Base-by-base conservation (phyloP, 805 yeast genomes). In the Millerozyma acaciae region DNA sequence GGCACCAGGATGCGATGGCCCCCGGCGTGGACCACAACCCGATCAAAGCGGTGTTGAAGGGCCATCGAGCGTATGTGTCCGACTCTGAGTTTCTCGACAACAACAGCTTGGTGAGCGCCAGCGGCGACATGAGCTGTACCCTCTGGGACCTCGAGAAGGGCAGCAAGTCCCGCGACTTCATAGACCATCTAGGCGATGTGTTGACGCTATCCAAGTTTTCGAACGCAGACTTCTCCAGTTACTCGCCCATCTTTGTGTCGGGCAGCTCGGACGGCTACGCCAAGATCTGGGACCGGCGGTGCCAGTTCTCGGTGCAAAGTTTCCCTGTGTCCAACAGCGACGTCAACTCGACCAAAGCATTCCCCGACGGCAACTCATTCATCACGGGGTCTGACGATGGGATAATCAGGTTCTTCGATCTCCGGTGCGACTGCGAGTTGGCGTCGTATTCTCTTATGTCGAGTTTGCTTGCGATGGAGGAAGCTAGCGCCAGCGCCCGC, bases 351-450 rank as follows among this genome's bases (percentile, higher is more conserved):
- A 42, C 83, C 5, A 66, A 72, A 40, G 76, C 76, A 46, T 80
- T 80, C 50, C 86, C 86, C 6, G 82, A 78, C 41, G 86, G 86
- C 2, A 64, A 79, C 38, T 70, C 86, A 1, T 76, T 88, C 45
- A 76, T 74, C 0, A 70, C 81, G 2, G 96, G 96, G 1, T 72
- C 83, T 28, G 96, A 87, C 49, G 94, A 84, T 53, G 89, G 90
- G 3, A 53, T 69, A 0, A 63, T 84, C 16, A 68, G 84, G 38
- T 57, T 86, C 35, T 83, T 75, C 55, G 97, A 88, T 53, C 55
- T 85, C 28, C 68, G 96, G 41, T 69, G 88, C 2, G 95, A 84
- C 51, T 76, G 93, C 42, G 80, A 75, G 42, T 50, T 87, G 26
- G 69, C 76, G 6, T 53, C 47, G 12, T 86, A 78, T 53, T 57